A percentile compares a stretch with the other conserved stretches of the same genome.
phyloP scores from a whole-genome alignment of 306 rosid genomes.

The Citrullus mucosospermus region DNA sequence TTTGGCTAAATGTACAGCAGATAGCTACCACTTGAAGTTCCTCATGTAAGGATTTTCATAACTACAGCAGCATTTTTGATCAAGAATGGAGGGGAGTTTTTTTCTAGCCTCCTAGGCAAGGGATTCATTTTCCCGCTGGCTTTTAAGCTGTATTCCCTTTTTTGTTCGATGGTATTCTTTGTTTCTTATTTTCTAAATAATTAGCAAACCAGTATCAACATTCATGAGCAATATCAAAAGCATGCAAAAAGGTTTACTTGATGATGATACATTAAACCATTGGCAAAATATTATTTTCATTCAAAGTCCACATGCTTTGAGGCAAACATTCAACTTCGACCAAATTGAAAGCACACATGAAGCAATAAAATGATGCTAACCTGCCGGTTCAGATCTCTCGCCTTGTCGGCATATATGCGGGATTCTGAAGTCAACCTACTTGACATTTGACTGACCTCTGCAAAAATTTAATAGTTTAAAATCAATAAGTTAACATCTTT shows the following conservation, averaged over 20 bases:
- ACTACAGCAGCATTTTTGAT: neutral
- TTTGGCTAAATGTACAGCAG: neutral
- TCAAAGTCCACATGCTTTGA: neutral
- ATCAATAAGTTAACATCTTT: neutral
- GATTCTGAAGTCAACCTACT: constrained; percentile 90
- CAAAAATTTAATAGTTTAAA: constrained; percentile 16
- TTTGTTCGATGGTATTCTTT: neutral
- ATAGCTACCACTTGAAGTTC: neutral
- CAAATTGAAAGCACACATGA: neutral
- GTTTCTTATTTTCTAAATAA: neutral
- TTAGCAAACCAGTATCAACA: neutral
- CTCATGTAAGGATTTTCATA: neutral
- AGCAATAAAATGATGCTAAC: constrained; percentile 26
- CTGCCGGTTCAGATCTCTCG: constrained; percentile 86
- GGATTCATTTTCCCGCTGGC: neutral
- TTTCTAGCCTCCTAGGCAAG: neutral
- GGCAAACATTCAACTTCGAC: neutral
- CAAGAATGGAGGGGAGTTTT: neutral
- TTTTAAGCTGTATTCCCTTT: neutral
- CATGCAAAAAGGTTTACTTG: neutral
- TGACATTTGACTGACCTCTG: constrained; percentile 99
- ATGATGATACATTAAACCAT: neutral
- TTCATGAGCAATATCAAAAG: neutral
- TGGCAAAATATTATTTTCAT: neutral
- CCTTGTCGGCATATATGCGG: constrained; percentile 86